Base-by-base conservation (phyloP, 192 early-diverging fungal species). In the Phlyctochytrium bullatum region DNA sequence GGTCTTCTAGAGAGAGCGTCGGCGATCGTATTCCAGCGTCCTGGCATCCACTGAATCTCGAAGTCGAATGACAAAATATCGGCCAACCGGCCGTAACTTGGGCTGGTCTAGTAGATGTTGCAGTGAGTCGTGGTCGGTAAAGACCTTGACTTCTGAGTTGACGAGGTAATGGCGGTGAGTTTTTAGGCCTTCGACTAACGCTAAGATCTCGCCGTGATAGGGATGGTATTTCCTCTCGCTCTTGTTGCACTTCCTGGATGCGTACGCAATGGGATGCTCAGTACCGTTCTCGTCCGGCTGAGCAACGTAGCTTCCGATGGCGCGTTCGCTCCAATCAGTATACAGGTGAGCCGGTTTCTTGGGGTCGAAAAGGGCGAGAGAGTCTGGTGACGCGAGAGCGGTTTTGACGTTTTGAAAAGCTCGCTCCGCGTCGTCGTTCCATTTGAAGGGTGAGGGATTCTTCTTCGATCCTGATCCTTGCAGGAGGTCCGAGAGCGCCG, bases 11-110 rank as follows among this genome's bases (percentile, higher is more conserved):
- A 73, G 16, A 73, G 64, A 2, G 62, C 25, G 65, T 76, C 69
- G 17, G 74, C 74, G 52, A 76, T 40, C 27, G 40, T 73, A 36
- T 76, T 76, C 58, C 58, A 73, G 35, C 61, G 27, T n/a, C 74
- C 74, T 6, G 56, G 67, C n/a, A 59, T 33, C 29, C 64, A 72
- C n/a, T 66, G 24, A 24, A 75, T 65, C 17, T 69, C 34, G 56
- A 72, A 73, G 27, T 73, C 52, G 68, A 61, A 72, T 23, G 56
- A 58, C 14, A 50, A n/a, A n/a, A 50, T 10, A 50, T 50, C 40
- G 10, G 40, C 40, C 14, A 58, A 25, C 56, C 17, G 25, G 40
- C n/a, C n/a, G 10, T 50, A 50, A n/a, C n/a, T n/a, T 10, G n/a
- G 40, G 40, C n/a, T 50, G 57, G n/a, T n/a, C 29, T 24, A 58